Evolutionary conservation across 2,329 filamentous ascomycete genomes (phyloP).

Genomic region (Colletotrichum navitas): DNA sequence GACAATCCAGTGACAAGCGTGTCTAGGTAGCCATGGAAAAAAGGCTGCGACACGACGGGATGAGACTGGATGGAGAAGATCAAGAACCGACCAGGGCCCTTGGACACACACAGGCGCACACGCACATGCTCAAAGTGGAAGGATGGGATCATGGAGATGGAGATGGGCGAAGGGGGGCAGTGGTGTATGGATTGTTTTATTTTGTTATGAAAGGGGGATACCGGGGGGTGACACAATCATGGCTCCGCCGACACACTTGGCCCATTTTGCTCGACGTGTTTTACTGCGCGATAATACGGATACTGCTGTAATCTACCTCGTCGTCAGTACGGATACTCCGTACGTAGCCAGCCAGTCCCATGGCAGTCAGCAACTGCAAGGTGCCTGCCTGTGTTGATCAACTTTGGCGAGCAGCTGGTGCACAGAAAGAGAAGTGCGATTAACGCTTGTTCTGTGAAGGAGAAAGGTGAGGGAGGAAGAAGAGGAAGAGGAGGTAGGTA

Average conservation of each 20-base stretch:
- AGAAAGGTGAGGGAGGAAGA: neutral
- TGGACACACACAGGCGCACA: constrained; percentile 5
- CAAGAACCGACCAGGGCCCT: constrained; percentile 34
- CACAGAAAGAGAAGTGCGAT: constrained; percentile 23
- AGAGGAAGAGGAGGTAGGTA: neutral
- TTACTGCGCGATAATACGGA: neutral
- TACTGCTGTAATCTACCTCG: neutral
- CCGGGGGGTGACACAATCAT: constrained; percentile 41
- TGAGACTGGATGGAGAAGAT: constrained; percentile 32
- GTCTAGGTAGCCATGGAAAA: constrained; percentile 6
- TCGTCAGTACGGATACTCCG: neutral
- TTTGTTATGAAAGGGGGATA: constrained; percentile 42
- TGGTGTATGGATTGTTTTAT: constrained; percentile 33
- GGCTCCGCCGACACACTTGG: constrained; percentile 31
- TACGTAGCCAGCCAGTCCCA: neutral
- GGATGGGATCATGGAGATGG: constrained; percentile 27
- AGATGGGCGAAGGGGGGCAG: constrained; percentile 20
- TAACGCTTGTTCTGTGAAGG: neutral
- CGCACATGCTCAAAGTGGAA: constrained; percentile 17
- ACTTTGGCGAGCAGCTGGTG: neutral
- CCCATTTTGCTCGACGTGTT: constrained; percentile 1
- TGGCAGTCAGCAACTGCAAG: neutral
- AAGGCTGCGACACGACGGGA: constrained; percentile 33
- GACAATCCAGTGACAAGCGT: constrained; percentile 40
- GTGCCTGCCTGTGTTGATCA: neutral